Evolutionary conservation across 768 basidiomycete species (phyloP).

Genomic region (Suillus spraguei): DNA sequence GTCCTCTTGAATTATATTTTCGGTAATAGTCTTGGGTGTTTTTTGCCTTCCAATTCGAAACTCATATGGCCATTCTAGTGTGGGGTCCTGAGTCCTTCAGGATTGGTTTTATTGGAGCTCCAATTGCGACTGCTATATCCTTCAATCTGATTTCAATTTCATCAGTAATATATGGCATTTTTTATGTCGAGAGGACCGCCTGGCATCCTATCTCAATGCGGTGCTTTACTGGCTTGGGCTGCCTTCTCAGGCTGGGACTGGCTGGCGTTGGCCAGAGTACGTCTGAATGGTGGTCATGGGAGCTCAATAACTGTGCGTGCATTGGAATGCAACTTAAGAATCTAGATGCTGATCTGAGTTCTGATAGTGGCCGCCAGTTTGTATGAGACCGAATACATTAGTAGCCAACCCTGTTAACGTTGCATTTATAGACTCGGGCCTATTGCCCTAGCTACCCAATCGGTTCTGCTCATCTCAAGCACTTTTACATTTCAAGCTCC

Average conservation of each 20-base stretch:
- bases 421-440: conserved; percentile 65
- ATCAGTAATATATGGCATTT: conserved; percentile 65
- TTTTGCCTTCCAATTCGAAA: conserved; percentile 7
- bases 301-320: conserved; percentile 61
- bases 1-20: conserved; percentile 80
- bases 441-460: conserved; percentile 82
- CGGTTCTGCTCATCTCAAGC: conserved; percentile 75
- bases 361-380: conserved; percentile 53
- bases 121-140: conserved; percentile 84
- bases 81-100: conserved; percentile 39
- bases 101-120: conserved; percentile 58
- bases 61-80: conserved; percentile 2
- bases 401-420: conserved; percentile 9
- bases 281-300: conserved; percentile 98
- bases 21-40: conserved; percentile 45
- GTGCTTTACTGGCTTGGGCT: conserved; percentile 67
- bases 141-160: conserved; percentile 80
- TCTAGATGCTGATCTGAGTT: neutral
- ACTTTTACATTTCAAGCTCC: conserved; percentile 84
- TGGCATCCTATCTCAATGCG: conserved; percentile 77
- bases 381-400: conserved; percentile 30
- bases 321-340: conserved; percentile 1
- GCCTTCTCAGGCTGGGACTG: conserved; percentile 74
- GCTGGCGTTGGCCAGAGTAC: conserved; percentile 84
- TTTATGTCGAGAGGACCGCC: conserved; percentile 66